A percentile compares a stretch with the other conserved stretches of the same genome.
Evolutionary conservation across 257 asterid species (phyloP).

Genomic region (Solanum clarkiae): DNA sequence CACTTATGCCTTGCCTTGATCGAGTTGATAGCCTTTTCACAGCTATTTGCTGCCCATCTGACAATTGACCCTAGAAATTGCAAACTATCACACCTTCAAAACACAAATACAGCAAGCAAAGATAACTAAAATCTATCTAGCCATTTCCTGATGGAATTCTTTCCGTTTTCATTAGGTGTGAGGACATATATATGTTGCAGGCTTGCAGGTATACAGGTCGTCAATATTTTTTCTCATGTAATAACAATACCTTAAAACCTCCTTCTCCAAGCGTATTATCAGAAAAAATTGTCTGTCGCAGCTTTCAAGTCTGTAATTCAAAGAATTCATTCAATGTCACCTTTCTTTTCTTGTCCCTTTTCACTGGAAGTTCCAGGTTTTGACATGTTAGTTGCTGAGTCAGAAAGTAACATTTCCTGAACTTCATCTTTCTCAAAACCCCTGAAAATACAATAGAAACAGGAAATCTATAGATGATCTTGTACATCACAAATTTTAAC

Average conservation of each 20-base stretch:
- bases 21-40: slow-evolving; percentile 13
- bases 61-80: slow-evolving; percentile 8
- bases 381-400: background rate
- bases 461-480: background rate
- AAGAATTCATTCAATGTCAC: background rate
- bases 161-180: background rate
- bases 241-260: slow-evolving; percentile 15
- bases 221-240: background rate
- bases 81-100: background rate
- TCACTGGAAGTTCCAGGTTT: background rate
- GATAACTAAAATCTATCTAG: background rate
- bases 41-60: slow-evolving; percentile 11
- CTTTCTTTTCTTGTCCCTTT: background rate
- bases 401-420: background rate
- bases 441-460: background rate
- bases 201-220: background rate
- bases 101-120: background rate
- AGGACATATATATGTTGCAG: background rate
- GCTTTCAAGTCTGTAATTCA: background rate
- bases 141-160: background rate
- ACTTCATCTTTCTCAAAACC: background rate
- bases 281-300: slow-evolving; percentile 12
- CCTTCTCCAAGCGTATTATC: slow-evolving; percentile 22
- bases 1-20: slow-evolving; percentile 16
- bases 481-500: slow-evolving; percentile 1